Evolutionary conservation across 2,329 filamentous ascomycete species (phyloP), one percentile per base, ranked within the genome.

Genomic region (Ophiostoma himal-ulmi): DNA sequence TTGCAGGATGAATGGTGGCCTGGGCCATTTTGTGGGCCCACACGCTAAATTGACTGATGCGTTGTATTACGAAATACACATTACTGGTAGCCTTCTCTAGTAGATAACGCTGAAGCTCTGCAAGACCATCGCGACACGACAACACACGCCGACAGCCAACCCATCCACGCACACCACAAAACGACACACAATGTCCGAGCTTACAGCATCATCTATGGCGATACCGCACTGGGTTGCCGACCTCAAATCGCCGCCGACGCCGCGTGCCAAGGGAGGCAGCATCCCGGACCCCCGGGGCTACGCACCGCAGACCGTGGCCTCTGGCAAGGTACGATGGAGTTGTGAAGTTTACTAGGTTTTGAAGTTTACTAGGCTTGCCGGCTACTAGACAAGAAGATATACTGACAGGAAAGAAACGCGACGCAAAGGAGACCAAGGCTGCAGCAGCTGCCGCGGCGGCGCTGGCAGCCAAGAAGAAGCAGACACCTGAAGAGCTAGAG

Each of bases 231-330:
- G 95, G 95, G 92, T 94, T 44, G 80, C 89, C 74, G 89, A 96
- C 76, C 86, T 98, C 75, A 89, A 89, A 77, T 87, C 87, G 64
- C 86, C 92, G 41, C 88, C 92, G 34, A 78, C 86, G 34, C 78
- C 87, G 68, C 91, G 88, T 78, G 80, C 88, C 68, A 93, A 92
- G 80, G 84, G 86, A 68, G 78, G 82, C 75, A 86, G 85, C 78
- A 88, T 97, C 75, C 85, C 90, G 71, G 94, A 99, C 79, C 95
- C 95, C 68, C 92, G 92, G 69, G 94, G 95, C 77, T 98, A 89
- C 83, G 88, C 88, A 39, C 81, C 79, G 78, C 87, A 80, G 76
- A 78, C 81, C 72, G 72, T 78, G 36, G 77, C 81, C 68, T 66
- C 68, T 75, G 86, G 85, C 77, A 89, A 90, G 84, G 88, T 87